Base-by-base conservation (phyloP, 1,284 basidiomycete genomes). In the Fomitopsis schrenkii region DNA sequence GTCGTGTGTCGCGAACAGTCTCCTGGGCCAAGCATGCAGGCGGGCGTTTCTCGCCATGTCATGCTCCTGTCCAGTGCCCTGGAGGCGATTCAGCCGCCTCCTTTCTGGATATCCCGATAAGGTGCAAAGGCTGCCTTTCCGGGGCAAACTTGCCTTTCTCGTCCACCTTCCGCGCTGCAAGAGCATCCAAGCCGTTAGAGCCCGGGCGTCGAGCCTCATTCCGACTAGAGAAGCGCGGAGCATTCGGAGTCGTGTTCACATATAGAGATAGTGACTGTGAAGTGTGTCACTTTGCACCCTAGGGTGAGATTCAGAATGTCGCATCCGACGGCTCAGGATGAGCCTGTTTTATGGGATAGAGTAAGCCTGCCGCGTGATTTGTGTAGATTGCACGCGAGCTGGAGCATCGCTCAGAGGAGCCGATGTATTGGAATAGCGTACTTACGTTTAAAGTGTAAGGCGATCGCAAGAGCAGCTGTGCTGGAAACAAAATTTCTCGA, bases 61-160 rank as follows among this genome's bases (percentile, higher is more conserved):
- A 22, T 53, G 14, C 55, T 44, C 41, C 55, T 22, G 55, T 26
- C 42, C 55, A 33, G 8, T 33, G 3, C 6, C 14, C 17, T 22
- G 28, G 15, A 15, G 28, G 26, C 35, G 8, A 28, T 40, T n/a
- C 5, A 30, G 40, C 53, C 10, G 19, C 12, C 35, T n/a, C 35
- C 9, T 40, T 14, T 38, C 15, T 5, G n/a, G 26, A 30, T 12
- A 10, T 17, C 57, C 57, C n/a, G 22, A 58, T 58, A 58, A 58
- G 57, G 57, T 58, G 33, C 57, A 44, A n/a, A 28, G 30, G n/a
- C 57, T 58, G 57, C 57, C 57, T 58, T 58, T 58, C 57, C 45
- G 57, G 57, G 57, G n/a, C 57, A 42, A 48, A 58, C 28, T 22
- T 57, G 55, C 55, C 55, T 57, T 57, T 57, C 28, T 26, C 22